Base-by-base conservation (phyloP, 2,329 filamentous ascomycete species). In the Nigrospora osmanthi region DNA sequence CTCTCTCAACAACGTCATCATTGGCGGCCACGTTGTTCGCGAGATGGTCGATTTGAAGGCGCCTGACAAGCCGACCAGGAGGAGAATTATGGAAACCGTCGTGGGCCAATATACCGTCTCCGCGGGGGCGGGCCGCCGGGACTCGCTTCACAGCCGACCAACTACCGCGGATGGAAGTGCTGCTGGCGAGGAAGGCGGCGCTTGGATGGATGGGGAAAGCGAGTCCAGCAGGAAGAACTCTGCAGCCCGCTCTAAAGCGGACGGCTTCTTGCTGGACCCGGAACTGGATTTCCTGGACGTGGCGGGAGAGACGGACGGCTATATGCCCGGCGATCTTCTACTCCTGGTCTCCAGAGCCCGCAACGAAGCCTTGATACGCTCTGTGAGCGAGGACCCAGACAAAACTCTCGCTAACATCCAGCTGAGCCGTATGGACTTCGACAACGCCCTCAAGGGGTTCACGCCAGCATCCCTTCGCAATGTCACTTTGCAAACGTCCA, bases 381-480 rank as follows among this genome's bases (percentile, higher is more conserved):
- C 85, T 9, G 83, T 97, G 28, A 69, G 70, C 38, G 74, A 76
- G 49, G 64, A 67, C 0, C 58, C 70, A 0, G 64, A 64, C n/a
- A 64, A 69, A 1, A 68, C 73, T 2, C 68, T 73, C 1, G 62
- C 66, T 47, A 67, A 73, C 35, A 75, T 95, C 28, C 77, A 73
- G 6, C 76, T 98, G 2, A 76, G 76, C 7, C 77, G 80, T 11
- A 71, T 73, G 30, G 93, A 98, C 64, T 98, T 97, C 58, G 80
- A 86, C 43, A 81, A 77, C 32, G 93, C 93, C 0, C 72, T 96
- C 14, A 85, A 89, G 58, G 93, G 90, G 6, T 98, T 98, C 60
- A 97, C 91, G 0, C 94, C 93, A 0, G 89, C 91, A 0, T 96
- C 93, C 0, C 76, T 98, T 14, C 86, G 93, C 36, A 96, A 96